A percentile compares a stretch with the other conserved stretches of the same genome.
phyloP scores from a whole-genome alignment of 2,329 filamentous ascomycete genomes.

The Nothophaeocryptopus gaeumannii region DNA sequence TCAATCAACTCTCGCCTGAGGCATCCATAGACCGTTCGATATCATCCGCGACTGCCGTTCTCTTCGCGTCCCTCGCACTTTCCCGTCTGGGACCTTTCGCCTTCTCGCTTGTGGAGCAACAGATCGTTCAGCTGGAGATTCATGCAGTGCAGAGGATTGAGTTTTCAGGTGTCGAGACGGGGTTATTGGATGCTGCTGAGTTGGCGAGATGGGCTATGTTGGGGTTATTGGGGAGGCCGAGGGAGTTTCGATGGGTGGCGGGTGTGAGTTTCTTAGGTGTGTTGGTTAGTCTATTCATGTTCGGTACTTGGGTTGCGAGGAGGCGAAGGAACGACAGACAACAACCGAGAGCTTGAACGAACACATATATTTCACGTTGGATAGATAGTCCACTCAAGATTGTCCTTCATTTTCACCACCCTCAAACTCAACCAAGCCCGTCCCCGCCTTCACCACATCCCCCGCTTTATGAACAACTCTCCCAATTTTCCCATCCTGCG shows the following conservation, averaged over 20 bases:
- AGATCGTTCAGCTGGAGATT: conserved; percentile 11
- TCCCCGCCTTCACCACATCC: conserved; percentile 47
- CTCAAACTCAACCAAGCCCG: conserved; percentile 46
- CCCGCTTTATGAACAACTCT: conserved; percentile 51
- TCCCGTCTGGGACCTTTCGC: conserved; percentile 11
- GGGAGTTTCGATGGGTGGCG: conserved; percentile 10
- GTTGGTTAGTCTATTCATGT: neutral
- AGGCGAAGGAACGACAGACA: no score
- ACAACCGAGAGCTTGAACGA: no score
- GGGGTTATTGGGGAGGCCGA: neutral
- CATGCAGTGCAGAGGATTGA: neutral
- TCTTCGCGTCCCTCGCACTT: conserved; percentile 4
- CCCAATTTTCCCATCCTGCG: conserved; percentile 47
- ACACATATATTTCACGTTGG: no score
- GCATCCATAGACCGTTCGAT: no score
- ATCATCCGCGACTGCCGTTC: no score
- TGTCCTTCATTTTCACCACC: no score
- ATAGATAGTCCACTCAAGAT: no score
- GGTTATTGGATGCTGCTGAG: conserved; percentile 7
- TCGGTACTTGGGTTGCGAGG: neutral
- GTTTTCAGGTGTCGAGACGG: conserved; percentile 10
- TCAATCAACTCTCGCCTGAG: no score
- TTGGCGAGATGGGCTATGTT: conserved; percentile 5
- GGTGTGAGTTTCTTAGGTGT: neutral
- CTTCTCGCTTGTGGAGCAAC: conserved; percentile 9